Evolutionary conservation across 2,329 filamentous ascomycete species (phyloP).

Genomic region (Fusarium sp.): DNA sequence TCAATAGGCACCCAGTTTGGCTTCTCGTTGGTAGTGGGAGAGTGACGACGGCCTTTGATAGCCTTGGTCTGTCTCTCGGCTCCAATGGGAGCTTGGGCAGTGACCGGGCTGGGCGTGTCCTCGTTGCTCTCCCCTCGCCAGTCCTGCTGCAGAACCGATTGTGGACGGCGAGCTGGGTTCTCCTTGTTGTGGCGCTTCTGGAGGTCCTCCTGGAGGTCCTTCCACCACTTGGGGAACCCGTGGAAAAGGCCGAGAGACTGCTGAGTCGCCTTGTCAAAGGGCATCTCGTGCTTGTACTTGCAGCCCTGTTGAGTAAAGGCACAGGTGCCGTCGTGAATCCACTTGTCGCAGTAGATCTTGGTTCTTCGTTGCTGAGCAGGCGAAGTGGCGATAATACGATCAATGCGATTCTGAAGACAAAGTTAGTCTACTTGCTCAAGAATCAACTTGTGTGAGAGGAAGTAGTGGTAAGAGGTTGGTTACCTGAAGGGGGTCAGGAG

Average conservation of each 20-base stretch:
- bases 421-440: conserved; percentile 4
- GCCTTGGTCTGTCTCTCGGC: conserved; percentile 25
- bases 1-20: conserved; percentile 45
- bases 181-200: conserved; percentile 38
- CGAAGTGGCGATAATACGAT: conserved; percentile 46
- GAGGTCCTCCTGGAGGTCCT: conserved; percentile 63
- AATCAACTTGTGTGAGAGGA: neutral
- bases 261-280: conserved; percentile 73
- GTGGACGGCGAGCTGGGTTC: neutral
- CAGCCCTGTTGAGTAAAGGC: conserved; percentile 89
- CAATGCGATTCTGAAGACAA: conserved; percentile 47
- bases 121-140: conserved; percentile 27
- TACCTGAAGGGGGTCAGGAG: conserved; percentile 51
- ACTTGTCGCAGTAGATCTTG: conserved; percentile 89
- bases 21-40: neutral
- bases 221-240: conserved; percentile 71
- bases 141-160: conserved; percentile 15
- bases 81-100: conserved; percentile 27
- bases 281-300: conserved; percentile 93
- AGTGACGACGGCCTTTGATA: conserved; percentile 2
- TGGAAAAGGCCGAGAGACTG: conserved; percentile 77
- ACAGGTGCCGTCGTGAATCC: conserved; percentile 88
- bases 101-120: neutral
- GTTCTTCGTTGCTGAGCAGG: conserved; percentile 57
- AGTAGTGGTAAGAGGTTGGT: conserved; percentile 12